Base-by-base conservation (phyloP, 768 basidiomycete genomes). In the Kockovaella imperatae region DNA sequence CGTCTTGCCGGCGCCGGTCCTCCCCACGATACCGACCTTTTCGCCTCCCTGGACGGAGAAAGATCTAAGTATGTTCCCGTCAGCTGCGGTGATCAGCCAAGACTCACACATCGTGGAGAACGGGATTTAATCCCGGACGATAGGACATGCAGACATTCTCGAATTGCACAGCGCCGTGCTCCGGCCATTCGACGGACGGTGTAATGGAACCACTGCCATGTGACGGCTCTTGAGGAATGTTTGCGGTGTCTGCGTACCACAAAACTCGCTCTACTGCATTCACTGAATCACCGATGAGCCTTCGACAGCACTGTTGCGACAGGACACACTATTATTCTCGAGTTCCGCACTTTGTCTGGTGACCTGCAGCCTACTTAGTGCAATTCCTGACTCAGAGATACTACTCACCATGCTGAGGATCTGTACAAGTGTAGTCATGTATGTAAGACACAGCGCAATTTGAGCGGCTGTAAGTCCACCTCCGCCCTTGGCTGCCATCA, bases 21-120 rank as follows among this genome's bases (percentile, higher is more conserved):
- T 64, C 34, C 88, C 88, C 40, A 93, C 82, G 43, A 93, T 83
- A n/a, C 90, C 91, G 53, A 95, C 80, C 73, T 91, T 90, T 72
- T 93, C 89, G 4, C 87, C 87, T 0, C 78, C 77, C 0, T 70
- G 59, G 29, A 93, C 74, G 23, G 73, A 72, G 78, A 93, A 79
- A 13, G 77, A 79, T 24, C 60, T 56, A n/a, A n/a, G n/a, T 32
- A 31, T 40, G 18, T 35, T 18, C 30, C 42, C 10, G 31, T 41
- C 13, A 26, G 14, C 20, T 24, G 23, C 20, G 18, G 13, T n/a
- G 32, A 28, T 11, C 24, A 50, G 1, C 13, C 14, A 7, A 4
- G 1, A 53, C 65, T 53, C 35, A 67, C 50, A 95, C 69, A 4
- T 83, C 83, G 68, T 83, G 85, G 6, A 95, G 75, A 7, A 95